These are phyloP conservation scores for Zychaea mexicana DNA, from an alignment of 371 early-diverging fungal species.

Conservation along the genomic window DNA sequence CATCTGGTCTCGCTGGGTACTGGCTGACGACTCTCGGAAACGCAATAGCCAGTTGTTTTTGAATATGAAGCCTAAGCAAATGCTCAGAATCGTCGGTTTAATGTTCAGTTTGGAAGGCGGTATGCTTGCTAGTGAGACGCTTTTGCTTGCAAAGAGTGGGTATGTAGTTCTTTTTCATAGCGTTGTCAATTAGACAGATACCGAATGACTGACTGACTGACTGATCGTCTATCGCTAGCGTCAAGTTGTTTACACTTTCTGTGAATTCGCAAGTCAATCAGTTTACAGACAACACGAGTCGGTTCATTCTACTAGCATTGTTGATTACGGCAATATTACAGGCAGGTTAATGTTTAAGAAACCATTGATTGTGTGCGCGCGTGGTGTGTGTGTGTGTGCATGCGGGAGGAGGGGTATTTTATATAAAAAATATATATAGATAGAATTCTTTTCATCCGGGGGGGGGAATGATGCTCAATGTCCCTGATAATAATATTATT, in stretches of 20 bases:
- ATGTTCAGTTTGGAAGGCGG: constrained; percentile 69
- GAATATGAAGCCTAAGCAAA: constrained; percentile 41
- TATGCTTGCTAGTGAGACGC: constrained; percentile 64
- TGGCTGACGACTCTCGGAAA: constrained; percentile 42
- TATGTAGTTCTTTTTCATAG: no score
- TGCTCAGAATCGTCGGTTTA: constrained; percentile 60
- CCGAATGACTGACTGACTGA: background rate
- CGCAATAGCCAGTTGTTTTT: constrained; percentile 34
- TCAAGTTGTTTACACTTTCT: constrained; percentile 61
- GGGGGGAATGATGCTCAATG: background rate
- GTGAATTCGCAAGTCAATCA: constrained; percentile 58
- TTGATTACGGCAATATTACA: constrained; percentile 65
- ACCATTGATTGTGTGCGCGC: no score
- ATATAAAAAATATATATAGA: no score
- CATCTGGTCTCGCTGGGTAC: constrained; percentile 61
- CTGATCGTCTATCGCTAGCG: no score
- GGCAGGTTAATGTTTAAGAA: constrained; percentile 30
- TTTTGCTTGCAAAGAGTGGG: constrained; percentile 71
- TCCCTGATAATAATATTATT: background rate
- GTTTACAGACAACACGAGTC: constrained; percentile 62
- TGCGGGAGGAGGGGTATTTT: background rate
- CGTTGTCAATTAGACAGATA: no score
- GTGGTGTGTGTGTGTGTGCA: background rate
- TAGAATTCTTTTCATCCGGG: no score
- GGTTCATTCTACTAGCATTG: constrained; percentile 58